A percentile compares a stretch with the other conserved stretches of the same genome.
phyloP scores from a whole-genome alignment of 2,329 filamentous ascomycete genomes.

The Corynespora cassiicola region DNA sequence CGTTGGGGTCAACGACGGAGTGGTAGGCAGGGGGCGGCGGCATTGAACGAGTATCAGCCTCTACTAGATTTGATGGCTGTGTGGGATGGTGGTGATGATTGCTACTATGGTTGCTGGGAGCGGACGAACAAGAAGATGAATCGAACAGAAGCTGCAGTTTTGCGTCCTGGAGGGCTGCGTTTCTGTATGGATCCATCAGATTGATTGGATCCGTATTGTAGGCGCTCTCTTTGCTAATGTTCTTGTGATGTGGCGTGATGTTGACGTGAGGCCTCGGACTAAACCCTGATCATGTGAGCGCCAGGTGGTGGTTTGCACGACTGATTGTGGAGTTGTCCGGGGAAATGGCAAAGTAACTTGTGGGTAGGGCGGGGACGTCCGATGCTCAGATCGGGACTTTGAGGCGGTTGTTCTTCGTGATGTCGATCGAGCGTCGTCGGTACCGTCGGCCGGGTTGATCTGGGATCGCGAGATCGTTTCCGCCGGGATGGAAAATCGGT shows the following conservation, averaged over 20 bases:
- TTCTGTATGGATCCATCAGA: conserved; percentile 30
- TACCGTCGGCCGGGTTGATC: no score
- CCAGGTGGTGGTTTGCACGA: no score
- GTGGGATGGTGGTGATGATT: conserved; percentile 2
- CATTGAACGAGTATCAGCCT: conserved; percentile 12
- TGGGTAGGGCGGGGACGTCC: no score
- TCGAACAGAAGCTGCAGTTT: conserved; percentile 21
- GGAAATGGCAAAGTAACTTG: no score
- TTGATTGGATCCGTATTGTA: conserved; percentile 5
- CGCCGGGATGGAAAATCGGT: no score
- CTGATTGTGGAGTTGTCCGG: no score
- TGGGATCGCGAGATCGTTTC: no score
- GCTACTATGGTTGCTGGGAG: conserved; percentile 6
- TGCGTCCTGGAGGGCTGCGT: conserved; percentile 24
- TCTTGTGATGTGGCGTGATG: conserved; percentile 37
- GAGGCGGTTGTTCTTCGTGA: no score
- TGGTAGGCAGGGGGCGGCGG: conserved; percentile 40
- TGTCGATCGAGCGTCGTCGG: no score
- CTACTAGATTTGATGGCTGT: conserved; percentile 4
- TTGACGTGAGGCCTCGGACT: conserved; percentile 27
- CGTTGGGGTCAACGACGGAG: conserved; percentile 28
- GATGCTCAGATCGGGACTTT: no score
- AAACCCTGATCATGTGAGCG: conserved; percentile 25
- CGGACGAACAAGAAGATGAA: no score
- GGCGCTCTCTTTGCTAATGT: conserved; percentile 14